phyloP scores from a whole-genome alignment of 2,329 filamentous ascomycete genomes.

The Xylariaceae sp. region DNA sequence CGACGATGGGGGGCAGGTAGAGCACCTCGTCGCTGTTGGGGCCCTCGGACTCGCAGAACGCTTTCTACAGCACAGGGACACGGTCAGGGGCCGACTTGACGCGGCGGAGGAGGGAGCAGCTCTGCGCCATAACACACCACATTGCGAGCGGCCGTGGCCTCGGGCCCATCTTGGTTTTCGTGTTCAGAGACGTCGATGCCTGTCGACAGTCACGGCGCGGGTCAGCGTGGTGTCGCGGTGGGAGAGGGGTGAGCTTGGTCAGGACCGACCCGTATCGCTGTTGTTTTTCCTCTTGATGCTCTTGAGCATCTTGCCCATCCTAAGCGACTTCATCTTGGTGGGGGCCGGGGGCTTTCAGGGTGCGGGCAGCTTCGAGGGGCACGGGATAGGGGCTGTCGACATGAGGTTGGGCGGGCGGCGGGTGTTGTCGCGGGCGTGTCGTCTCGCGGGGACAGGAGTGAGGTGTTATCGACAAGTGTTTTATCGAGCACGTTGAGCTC shows the following conservation, averaged over 20 bases:
- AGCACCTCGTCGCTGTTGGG: conserved; percentile 73
- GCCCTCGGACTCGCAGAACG: conserved; percentile 72
- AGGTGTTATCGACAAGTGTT: too few species aligned
- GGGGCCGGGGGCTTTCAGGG: too few species aligned
- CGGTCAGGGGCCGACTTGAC: conserved; percentile 9
- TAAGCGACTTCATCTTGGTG: conserved; percentile 39
- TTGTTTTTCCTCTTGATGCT: conserved; percentile 44
- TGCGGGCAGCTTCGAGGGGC: too few species aligned
- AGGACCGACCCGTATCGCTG: conserved; percentile 15
- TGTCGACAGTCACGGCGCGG: conserved; percentile 5
- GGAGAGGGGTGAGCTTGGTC: conserved; percentile 5
- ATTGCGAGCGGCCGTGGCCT: conserved; percentile 56
- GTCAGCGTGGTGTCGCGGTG: too few species aligned
- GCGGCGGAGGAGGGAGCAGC: conserved; percentile 3
- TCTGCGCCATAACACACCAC: conserved; percentile 46
- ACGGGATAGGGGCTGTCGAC: too few species aligned
- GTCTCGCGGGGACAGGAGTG: too few species aligned
- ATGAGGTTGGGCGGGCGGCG: too few species aligned
- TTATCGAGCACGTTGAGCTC: too few species aligned
- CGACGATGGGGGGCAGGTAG: conserved; percentile 87
- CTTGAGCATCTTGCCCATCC: conserved; percentile 49
- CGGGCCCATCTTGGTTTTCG: conserved; percentile 50
- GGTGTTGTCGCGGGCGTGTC: too few species aligned
- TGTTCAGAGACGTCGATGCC: conserved; percentile 18
- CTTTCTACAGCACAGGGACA: conserved; percentile 51